A percentile compares a stretch with the other conserved stretches of the same genome.
These are phyloP conservation scores for Cadophora sp. DNA, from an alignment of 2,329 filamentous ascomycete genomes.

Conservation along the genomic window DNA sequence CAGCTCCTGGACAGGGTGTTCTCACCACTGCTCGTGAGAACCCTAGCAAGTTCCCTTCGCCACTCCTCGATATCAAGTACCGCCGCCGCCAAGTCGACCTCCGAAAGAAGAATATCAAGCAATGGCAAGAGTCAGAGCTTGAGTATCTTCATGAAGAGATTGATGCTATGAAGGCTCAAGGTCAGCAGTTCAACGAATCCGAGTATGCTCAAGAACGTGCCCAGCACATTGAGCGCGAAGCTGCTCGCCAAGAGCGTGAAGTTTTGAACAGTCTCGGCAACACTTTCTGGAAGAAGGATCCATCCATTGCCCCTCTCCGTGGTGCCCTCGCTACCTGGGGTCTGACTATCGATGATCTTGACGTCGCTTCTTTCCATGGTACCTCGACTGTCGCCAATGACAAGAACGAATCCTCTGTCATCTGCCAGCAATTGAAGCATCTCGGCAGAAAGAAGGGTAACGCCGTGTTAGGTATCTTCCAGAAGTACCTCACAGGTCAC, in stretches of 20 bases:
- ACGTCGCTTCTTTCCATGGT: constrained; percentile 96
- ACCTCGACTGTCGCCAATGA: constrained; percentile 99
- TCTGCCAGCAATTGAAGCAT: constrained; percentile 95
- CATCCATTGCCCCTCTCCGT: constrained; percentile 91
- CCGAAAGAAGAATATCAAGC: constrained; percentile 91
- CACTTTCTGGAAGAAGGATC: constrained; percentile 98
- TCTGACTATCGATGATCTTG: constrained; percentile 94
- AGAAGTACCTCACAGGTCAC: constrained; percentile 98
- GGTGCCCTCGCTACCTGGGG: constrained; percentile 98
- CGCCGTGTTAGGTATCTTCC: constrained; percentile 94
- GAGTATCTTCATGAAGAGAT: constrained; percentile 93
- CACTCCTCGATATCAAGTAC: constrained; percentile 97
- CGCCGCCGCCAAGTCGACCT: constrained; percentile 93
- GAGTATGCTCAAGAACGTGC: constrained; percentile 88
- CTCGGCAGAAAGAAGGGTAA: constrained; percentile 97
- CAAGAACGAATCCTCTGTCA: constrained; percentile 98
- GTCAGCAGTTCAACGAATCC: constrained; percentile 76
- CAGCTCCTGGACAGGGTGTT: constrained; percentile 95
- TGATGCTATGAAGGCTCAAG: constrained; percentile 85
- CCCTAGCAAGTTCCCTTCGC: constrained; percentile 90
- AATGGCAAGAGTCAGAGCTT: constrained; percentile 95
- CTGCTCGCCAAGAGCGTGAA: constrained; percentile 89
- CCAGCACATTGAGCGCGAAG: constrained; percentile 86
- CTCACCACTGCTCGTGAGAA: constrained; percentile 94
- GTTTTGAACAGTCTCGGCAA: constrained; percentile 93